Percentiles rank a stretch among this genome's conserved stretches.
phyloP scores from a whole-genome alignment of 1,284 basidiomycete species.

The Pyrrhoderma noxium region DNA sequence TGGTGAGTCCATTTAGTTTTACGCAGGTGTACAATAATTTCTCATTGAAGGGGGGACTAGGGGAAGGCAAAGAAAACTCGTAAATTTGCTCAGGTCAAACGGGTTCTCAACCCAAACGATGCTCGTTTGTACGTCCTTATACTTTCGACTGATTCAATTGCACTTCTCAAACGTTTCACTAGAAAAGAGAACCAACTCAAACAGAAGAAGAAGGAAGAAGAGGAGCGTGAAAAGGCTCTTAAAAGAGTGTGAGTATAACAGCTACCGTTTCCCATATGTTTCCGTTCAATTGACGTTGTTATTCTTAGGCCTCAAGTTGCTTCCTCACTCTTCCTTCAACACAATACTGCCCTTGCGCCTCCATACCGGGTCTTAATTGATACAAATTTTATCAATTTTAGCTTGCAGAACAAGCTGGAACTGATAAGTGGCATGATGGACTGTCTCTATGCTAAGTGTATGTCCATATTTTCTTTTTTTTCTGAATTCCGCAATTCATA shows the following conservation, averaged over 20 bases:
- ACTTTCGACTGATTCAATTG: neutral
- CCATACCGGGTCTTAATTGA: constrained; percentile 97
- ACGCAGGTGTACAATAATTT: too few species aligned
- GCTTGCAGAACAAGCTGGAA: constrained; percentile 96
- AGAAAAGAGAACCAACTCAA: constrained; percentile 80
- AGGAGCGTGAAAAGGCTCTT: constrained; percentile 63
- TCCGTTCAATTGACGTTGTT: constrained; percentile 4
- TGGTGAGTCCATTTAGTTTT: too few species aligned
- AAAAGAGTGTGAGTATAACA: constrained; percentile 56
- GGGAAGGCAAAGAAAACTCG: constrained; percentile 92
- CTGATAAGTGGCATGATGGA: constrained; percentile 99
- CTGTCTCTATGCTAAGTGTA: constrained; percentile 98
- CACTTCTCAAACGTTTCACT: constrained; percentile 17
- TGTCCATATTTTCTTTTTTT: constrained; percentile 26
- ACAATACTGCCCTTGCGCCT: constrained; percentile 93
- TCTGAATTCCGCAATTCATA: neutral
- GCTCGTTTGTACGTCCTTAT: constrained; percentile 75
- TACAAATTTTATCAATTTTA: constrained; percentile 99
- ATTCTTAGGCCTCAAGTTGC: constrained; percentile 65
- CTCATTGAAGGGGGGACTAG: constrained; percentile 33
- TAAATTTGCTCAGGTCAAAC: constrained; percentile 94
- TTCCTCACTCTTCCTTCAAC: constrained; percentile 90
- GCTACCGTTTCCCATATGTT: constrained; percentile 16
- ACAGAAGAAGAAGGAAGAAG: constrained; percentile 70
- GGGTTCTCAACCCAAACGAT: constrained; percentile 92